Conservation (phyloP, 2,329 filamentous ascomycete species). For the Bipolaris cookei region DNA sequence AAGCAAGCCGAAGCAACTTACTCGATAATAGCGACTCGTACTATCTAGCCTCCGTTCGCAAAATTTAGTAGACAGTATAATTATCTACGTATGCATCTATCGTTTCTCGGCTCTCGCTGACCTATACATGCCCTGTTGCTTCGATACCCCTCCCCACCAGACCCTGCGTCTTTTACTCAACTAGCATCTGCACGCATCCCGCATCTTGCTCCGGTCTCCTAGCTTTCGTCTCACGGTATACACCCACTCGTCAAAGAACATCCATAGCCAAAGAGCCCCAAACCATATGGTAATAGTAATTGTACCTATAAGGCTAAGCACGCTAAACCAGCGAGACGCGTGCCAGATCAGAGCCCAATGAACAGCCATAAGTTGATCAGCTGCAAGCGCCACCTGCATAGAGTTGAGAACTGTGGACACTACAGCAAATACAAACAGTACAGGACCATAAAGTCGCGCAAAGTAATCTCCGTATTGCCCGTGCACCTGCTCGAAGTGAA, state of each 20-base stretch:
- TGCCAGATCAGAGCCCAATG: slow-evolving; percentile 16
- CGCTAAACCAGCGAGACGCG: slow-evolving; percentile 29
- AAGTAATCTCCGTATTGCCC: no score
- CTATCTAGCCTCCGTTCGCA: no score
- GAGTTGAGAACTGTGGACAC: slow-evolving; percentile 12
- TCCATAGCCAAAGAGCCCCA: slow-evolving; percentile 24
- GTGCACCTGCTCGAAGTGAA: no score
- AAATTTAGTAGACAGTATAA: no score
- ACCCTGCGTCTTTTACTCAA: not conserved
- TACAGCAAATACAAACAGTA: no score
- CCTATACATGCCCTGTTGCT: not conserved
- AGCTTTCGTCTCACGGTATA: slow-evolving; percentile 16
- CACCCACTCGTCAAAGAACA: no score
- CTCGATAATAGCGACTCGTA: no score
- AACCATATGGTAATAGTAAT: slow-evolving; percentile 25
- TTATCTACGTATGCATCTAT: no score
- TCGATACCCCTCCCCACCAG: not conserved
- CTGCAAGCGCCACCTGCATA: not conserved
- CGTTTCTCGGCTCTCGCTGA: no score
- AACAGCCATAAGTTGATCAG: not conserved
- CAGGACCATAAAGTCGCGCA: no score
- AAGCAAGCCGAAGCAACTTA: no score
- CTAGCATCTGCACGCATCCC: not conserved
- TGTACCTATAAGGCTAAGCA: slow-evolving; percentile 21
- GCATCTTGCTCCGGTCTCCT: slow-evolving; percentile 6